Base-by-base conservation (phyloP, 495 filamentous ascomycete genomes). In the Clohesyomyces aquaticus region DNA sequence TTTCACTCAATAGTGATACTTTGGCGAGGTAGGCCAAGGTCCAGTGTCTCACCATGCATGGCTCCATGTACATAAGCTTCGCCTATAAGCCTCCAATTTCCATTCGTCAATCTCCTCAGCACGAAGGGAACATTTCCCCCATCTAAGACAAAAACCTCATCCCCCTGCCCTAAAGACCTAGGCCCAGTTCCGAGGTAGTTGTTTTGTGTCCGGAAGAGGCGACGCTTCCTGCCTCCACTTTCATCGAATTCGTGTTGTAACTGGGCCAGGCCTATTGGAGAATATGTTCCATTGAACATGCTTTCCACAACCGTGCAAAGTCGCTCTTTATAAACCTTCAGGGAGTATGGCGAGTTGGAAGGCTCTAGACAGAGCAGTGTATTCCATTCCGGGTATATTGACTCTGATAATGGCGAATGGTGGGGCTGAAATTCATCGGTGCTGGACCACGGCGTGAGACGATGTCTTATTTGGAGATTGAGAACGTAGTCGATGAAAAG, bases 401-500 rank as follows among this genome's bases (percentile, higher is more conserved):
- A 55, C 0, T 63, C 53, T 26, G 65, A 68, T 27, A 68, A 23
- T 9, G 65, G 65, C 6, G 52, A 52, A 32, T 68, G 65, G 21
- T 68, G 59, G 6, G 65, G 65, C 42, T 68, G 65, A 26, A 68
- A 68, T 42, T 68, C 59, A 23, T 63, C 53, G 3, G 45, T 25
- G 52, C 59, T 68, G n/a, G 66, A 68, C 59, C 61, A 68, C 10
- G 66, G 66, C 41, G 29, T 68, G 12, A 68, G 28, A 11, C 66
- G 55, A 27, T 68, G 66, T 1, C 55, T 54, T 16, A 68, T 68
- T 48, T 64, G 66, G 11, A 68, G 50, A 52, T 64, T 68, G 1
- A 68, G 47, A 41, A 64, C 56, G 48, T 68, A 68, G 41, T 64
- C 66, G 27, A 68, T 64, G 50, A 68, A 68, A 1, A 68, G 49